Conservation (phyloP, 352 stramenopile genomes). For the Pythium pyrilobum region DNA sequence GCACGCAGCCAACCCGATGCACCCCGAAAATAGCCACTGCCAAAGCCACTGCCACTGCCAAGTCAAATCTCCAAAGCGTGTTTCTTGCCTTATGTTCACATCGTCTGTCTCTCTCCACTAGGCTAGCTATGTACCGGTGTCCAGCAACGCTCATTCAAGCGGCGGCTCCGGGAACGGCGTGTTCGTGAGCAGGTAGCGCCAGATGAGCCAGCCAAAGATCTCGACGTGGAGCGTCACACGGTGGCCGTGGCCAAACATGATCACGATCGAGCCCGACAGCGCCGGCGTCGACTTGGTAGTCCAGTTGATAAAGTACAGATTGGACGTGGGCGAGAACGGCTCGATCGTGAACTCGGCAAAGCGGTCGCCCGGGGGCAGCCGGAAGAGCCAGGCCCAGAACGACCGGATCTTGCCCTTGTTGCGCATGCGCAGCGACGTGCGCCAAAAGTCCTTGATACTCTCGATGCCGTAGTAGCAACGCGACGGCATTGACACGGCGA, state of each 20-base stretch:
- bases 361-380: conserved; percentile 61
- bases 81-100: too few species aligned
- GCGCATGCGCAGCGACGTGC: conserved; percentile 76
- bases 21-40: too few species aligned
- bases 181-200: conserved; percentile 80
- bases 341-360: conserved; percentile 75
- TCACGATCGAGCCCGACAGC: conserved; percentile 71
- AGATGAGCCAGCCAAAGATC: conserved; percentile 84
- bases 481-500: conserved; percentile 80
- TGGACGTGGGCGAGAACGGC: conserved; percentile 64
- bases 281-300: conserved; percentile 75
- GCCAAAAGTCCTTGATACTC: conserved; percentile 86
- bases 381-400: conserved; percentile 84
- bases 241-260: conserved; percentile 81
- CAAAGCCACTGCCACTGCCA: too few species aligned
- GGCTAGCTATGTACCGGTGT: too few species aligned
- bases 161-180: conserved; percentile 66
- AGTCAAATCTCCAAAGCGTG: too few species aligned
- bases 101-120: too few species aligned
- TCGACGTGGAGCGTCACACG: conserved; percentile 81
- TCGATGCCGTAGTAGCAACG: conserved; percentile 84
- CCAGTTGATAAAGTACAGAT: conserved; percentile 82
- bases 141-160: conserved; percentile 36
- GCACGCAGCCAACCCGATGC: too few species aligned
- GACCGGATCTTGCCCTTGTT: conserved; percentile 87